phyloP scores from a whole-genome alignment of 2,329 filamentous ascomycete species.

The Eutypa lata region DNA sequence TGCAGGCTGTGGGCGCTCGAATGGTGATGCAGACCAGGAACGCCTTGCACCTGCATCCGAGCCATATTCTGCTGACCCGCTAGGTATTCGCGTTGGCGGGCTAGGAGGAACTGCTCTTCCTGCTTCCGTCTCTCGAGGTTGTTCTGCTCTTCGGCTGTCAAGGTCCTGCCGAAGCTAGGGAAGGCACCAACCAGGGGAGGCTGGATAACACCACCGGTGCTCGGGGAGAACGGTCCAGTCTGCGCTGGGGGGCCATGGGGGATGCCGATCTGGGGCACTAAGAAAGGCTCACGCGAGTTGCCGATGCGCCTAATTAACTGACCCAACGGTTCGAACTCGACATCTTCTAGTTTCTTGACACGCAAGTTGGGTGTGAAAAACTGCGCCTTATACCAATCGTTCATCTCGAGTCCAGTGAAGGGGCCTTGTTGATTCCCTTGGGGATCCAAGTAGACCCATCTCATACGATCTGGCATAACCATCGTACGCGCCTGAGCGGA shows the following conservation, averaged over 20 bases:
- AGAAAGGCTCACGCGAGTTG: constrained; percentile 94
- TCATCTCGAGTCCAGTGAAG: constrained; percentile 97
- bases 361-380: constrained; percentile 95
- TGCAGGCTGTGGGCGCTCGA: constrained; percentile 94
- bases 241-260: constrained; percentile 73
- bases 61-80: constrained; percentile 79
- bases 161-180: constrained; percentile 91
- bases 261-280: constrained; percentile 95
- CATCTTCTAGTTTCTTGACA: constrained; percentile 91
- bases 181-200: constrained; percentile 92
- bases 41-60: constrained; percentile 65
- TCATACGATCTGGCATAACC: constrained; percentile 99
- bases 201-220: constrained; percentile 60
- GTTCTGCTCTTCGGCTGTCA: constrained; percentile 97
- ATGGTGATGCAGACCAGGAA: constrained; percentile 74
- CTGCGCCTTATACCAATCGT: constrained; percentile 98
- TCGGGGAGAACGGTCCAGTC: constrained; percentile 45
- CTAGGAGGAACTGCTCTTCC: constrained; percentile 96
- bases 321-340: constrained; percentile 90
- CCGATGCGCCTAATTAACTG: constrained; percentile 94
- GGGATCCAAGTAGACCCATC: constrained; percentile 97
- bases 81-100: constrained; percentile 89
- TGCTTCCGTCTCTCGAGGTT: constrained; percentile 94
- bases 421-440: constrained; percentile 90
- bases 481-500: constrained; percentile 77